Evolutionary conservation across 306 rosid species (phyloP), one percentile per base, ranked within the genome.

Genomic region (Citrullus mucosospermus): DNA sequence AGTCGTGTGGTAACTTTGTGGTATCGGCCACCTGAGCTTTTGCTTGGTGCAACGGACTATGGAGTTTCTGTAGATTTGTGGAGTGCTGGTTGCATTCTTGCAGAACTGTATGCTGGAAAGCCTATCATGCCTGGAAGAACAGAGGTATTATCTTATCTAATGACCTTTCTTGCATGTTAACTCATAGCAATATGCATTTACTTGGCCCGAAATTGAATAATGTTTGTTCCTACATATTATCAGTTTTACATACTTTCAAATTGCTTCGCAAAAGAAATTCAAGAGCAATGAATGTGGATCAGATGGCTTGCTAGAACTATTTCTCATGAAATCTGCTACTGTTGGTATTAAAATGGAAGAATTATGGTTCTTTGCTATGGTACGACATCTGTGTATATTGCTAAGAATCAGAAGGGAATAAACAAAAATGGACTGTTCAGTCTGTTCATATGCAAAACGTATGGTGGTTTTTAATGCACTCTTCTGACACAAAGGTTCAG

Each of bases 21-120:
- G 98, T 93, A 93, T 81, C 84, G 98, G 65, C 93, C 98, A 5
- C 98, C 98, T 75, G 97, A 92, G 78, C 97, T 92, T 76, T 84
- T 92, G 78, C 97, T 92, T 20, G 97, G 97, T 28, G 85, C 93
- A 63, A 89, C 96, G 32, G 78, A 86, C 77, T 93, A 93, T 85
- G 94, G 89, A 63, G 87, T 79, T 71, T 66, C 96, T 68, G 90
- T 93, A 70, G 98, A 93, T 83, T 79, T 93, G 88, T 93, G 98
- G 98, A 93, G 98, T 85, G 68, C 85, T 62, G 98, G 98, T 85
- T 93, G 98, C 75, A 89, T 93, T 88, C 91, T 93, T 72, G 96
- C 98, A 75, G 96, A 93, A 75, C 67, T 93, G 78, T 86, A 88
- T 78, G 82, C 85, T n/a, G 94, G 98, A 85, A 89, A 89, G 81